Evolutionary conservation across 768 basidiomycete species (phyloP).

Genomic region (Phylloporus scabripes): DNA sequence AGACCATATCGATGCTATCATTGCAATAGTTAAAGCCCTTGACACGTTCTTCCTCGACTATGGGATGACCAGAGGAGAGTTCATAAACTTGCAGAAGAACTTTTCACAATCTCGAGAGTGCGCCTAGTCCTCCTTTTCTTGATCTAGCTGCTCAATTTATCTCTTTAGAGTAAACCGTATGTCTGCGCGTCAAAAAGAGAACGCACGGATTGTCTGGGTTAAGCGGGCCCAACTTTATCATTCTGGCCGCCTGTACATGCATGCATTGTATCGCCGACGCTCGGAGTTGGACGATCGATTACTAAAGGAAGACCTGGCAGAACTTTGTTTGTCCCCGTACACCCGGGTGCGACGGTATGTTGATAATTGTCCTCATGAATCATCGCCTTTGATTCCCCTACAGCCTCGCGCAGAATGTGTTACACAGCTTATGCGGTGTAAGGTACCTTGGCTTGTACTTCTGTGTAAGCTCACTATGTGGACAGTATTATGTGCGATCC

Average conservation of each 20-base stretch:
- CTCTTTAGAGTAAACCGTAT: conserved; percentile 52
- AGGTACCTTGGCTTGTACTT: conserved; percentile 21
- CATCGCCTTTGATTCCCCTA: conserved; percentile 3
- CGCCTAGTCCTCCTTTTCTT: conserved; percentile 2
- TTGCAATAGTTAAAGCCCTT: conserved; percentile 64
- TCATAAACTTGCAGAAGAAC: conserved; percentile 54
- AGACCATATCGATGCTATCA: conserved; percentile 84
- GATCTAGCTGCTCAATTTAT: neutral
- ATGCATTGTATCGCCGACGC: conserved; percentile 67
- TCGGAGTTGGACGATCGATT: conserved; percentile 69
- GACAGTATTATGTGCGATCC: conserved; percentile 65
- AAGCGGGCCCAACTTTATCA: conserved; percentile 80
- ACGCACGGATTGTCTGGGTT: conserved; percentile 66
- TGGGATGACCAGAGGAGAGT: conserved; percentile 54
- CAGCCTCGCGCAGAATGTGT: conserved; percentile 64
- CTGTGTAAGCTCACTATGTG: conserved; percentile 7
- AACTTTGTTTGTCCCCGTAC: conserved; percentile 75
- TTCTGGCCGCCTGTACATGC: conserved; percentile 69
- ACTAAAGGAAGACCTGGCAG: conserved; percentile 55
- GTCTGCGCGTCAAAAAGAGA: conserved; percentile 69
- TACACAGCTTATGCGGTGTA: conserved; percentile 62
- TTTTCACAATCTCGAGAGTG: conserved; percentile 29
- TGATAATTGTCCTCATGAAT: neutral
- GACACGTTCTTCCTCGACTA: conserved; percentile 73
- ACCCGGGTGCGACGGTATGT: conserved; percentile 68